Percentiles rank a stretch among this genome's conserved stretches.
Conservation (phyloP, 208 protist species). For the Acanthamoeba lenticulata region DNA sequence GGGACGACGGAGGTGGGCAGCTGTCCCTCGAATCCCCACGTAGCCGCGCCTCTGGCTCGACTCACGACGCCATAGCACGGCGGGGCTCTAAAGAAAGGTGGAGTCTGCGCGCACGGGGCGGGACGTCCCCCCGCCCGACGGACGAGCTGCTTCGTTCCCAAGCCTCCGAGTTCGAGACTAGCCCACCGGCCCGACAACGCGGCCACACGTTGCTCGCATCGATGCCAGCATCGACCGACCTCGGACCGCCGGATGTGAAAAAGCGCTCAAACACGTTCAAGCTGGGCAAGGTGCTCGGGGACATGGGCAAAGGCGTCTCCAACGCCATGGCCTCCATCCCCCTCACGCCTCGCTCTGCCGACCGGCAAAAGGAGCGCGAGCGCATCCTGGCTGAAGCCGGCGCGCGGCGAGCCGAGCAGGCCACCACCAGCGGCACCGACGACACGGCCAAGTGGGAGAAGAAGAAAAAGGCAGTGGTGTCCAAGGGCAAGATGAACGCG, state of each 20-base stretch:
- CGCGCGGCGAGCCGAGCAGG: background rate
- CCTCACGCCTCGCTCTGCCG: background rate
- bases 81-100: no score
- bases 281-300: background rate
- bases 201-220: no score
- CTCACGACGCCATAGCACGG: no score
- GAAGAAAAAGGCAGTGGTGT: background rate
- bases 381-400: background rate
- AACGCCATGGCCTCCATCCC: background rate
- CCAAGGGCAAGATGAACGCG: background rate
- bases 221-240: background rate
- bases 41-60: no score
- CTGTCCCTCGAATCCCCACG: no score
- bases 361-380: conserved; percentile 2
- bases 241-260: background rate
- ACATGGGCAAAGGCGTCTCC: background rate
- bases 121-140: no score
- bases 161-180: no score
- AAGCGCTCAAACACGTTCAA: background rate
- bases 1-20: background rate
- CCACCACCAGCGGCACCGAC: background rate
- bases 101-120: no score
- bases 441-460: background rate
- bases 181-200: no score
- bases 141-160: no score